phyloP scores from a whole-genome alignment of 2,329 filamentous ascomycete species.

The Leptographium procerum region DNA sequence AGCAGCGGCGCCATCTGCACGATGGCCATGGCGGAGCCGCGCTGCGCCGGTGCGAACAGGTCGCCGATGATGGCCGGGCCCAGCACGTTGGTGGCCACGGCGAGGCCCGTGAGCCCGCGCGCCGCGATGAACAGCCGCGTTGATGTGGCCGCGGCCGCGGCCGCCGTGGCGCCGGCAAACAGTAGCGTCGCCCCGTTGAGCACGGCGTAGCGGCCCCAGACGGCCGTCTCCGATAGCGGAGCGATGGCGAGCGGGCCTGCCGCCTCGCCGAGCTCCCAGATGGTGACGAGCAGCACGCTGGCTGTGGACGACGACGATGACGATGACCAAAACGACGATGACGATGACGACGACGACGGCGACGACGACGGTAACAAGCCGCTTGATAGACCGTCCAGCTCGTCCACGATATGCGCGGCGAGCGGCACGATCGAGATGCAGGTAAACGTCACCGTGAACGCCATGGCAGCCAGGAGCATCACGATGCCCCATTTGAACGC shows the following conservation, averaged over 20 bases:
- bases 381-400: constrained; percentile 22
- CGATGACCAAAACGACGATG: too few relatives aligned
- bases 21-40: constrained; percentile 39
- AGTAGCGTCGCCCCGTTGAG: constrained; percentile 40
- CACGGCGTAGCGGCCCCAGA: constrained; percentile 38
- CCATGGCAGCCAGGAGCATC: constrained; percentile 39
- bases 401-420: constrained; percentile 36
- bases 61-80: constrained; percentile 55
- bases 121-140: constrained; percentile 50
- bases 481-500: constrained; percentile 43
- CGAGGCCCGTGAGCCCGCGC: constrained; percentile 54
- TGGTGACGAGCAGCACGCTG: constrained; percentile 53
- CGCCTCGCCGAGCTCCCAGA: constrained; percentile 58
- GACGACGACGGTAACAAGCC: constrained; percentile 19
- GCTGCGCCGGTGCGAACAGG: constrained; percentile 43
- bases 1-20: constrained; percentile 18
- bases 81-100: constrained; percentile 51
- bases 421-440: constrained; percentile 45
- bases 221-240: constrained; percentile 49
- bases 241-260: constrained; percentile 50
- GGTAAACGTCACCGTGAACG: constrained; percentile 49
- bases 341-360: constrained; percentile 21
- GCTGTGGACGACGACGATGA: constrained; percentile 28
- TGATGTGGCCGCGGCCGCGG: constrained; percentile 28
- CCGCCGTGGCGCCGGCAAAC: constrained; percentile 36